Evolutionary conservation across 2,329 filamentous ascomycete species (phyloP).

Genomic region (Paraphoma chrysanthemicola): DNA sequence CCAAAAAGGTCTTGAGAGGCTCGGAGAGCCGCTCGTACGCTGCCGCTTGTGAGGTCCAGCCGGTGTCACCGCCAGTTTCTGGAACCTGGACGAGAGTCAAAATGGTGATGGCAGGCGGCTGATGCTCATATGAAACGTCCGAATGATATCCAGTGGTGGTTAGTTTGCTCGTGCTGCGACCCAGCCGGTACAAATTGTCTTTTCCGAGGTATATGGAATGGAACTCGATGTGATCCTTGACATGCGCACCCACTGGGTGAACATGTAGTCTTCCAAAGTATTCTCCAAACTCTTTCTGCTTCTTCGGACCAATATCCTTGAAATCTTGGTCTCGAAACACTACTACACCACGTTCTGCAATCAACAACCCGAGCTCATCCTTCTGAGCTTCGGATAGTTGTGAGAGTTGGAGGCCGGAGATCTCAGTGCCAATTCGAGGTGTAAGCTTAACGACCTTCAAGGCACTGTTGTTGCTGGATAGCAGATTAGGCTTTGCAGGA

Average conservation of each 20-base stretch:
- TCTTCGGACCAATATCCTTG: slow-evolving; percentile 52
- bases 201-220: slow-evolving; percentile 33
- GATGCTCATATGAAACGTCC: slow-evolving; percentile 57
- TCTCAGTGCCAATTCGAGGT: slow-evolving; percentile 34
- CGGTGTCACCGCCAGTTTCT: slow-evolving; percentile 58
- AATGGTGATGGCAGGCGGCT: slow-evolving; percentile 57
- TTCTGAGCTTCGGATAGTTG: slow-evolving; percentile 52
- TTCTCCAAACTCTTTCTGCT: slow-evolving; percentile 53
- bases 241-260: slow-evolving; percentile 31
- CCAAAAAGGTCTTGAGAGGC: slow-evolving; percentile 22
- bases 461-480: slow-evolving; percentile 37
- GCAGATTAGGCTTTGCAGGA: slow-evolving; percentile 52
- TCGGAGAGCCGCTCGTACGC: slow-evolving; percentile 51
- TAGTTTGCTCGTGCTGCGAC: slow-evolving; percentile 23
- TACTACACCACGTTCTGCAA: slow-evolving; percentile 48
- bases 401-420: slow-evolving; percentile 51
- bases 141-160: slow-evolving; percentile 59
- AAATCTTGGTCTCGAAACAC: slow-evolving; percentile 58
- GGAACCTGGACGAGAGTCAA: slow-evolving; percentile 58
- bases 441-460: slow-evolving; percentile 30
- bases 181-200: slow-evolving; percentile 33
- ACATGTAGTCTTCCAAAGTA: slow-evolving; percentile 49
- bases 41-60: slow-evolving; percentile 54
- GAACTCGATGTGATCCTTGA: slow-evolving; percentile 35
- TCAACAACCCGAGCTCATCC: slow-evolving; percentile 53